phyloP scores from a whole-genome alignment of 495 filamentous ascomycete genomes.

The Evernia prunastri region DNA sequence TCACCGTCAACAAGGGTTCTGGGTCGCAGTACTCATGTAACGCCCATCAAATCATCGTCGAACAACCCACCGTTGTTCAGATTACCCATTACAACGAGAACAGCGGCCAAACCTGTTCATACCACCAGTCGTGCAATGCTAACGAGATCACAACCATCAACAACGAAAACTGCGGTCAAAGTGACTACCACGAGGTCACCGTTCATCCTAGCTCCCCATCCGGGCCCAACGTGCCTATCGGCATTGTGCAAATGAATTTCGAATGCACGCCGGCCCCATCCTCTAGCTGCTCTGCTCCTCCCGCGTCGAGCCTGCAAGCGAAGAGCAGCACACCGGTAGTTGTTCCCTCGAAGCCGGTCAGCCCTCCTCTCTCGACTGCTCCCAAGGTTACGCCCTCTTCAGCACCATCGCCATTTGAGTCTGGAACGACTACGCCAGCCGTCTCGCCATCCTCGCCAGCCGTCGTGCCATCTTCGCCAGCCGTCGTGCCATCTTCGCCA shows the following conservation, averaged over 20 bases:
- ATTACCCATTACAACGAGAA: slow-evolving; percentile 80
- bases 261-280: slow-evolving; percentile 53
- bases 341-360: slow-evolving; percentile 20
- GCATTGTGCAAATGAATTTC: slow-evolving; percentile 67
- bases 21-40: slow-evolving; percentile 42
- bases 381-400: slow-evolving; percentile 10
- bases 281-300: slow-evolving; percentile 38
- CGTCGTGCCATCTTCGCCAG: slow-evolving; percentile 19
- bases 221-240: slow-evolving; percentile 42
- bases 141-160: slow-evolving; percentile 60
- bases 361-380: slow-evolving; percentile 26
- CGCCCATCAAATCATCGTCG: slow-evolving; percentile 58
- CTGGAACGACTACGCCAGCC: neutral
- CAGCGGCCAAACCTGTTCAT: slow-evolving; percentile 70
- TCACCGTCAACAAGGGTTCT: slow-evolving; percentile 57
- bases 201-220: slow-evolving; percentile 52
- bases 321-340: neutral
- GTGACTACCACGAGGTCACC: slow-evolving; percentile 72
- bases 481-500: neutral
- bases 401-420: slow-evolving; percentile 1
- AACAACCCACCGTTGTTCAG: slow-evolving; percentile 68
- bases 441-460: slow-evolving; percentile 21
- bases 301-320: slow-evolving; percentile 20
- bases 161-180: slow-evolving; percentile 86
- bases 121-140: slow-evolving; percentile 56